phyloP scores from a whole-genome alignment of 495 filamentous ascomycete genomes.

The Podospora sp. region DNA sequence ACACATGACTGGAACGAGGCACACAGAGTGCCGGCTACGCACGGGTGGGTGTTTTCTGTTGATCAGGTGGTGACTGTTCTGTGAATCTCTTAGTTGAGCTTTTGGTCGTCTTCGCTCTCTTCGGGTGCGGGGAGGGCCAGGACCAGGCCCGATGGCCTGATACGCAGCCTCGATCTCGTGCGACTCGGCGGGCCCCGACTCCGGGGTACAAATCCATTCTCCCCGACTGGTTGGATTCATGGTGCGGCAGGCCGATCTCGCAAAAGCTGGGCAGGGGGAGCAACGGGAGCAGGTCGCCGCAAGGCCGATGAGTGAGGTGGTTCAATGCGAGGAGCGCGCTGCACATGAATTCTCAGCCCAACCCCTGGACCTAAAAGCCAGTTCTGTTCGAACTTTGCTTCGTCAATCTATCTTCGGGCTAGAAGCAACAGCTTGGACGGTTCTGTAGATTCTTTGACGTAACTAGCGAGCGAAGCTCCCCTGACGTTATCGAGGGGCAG shows the following conservation, averaged over 20 bases:
- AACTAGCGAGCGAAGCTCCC: neutral
- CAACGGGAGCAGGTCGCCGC: neutral
- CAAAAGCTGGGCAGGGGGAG: neutral
- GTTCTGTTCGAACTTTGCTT: no score
- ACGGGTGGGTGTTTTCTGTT: neutral
- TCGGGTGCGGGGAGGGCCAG: neutral
- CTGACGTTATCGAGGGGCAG: constrained; percentile 4
- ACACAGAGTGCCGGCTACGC: neutral
- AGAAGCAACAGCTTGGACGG: neutral
- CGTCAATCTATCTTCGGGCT: neutral
- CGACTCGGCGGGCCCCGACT: neutral
- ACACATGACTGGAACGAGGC: neutral
- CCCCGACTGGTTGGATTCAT: neutral
- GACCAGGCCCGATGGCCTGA: neutral
- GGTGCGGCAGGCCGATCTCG: constrained; percentile 1
- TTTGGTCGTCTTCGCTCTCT: neutral
- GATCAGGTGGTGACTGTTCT: neutral
- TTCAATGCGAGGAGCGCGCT: no score
- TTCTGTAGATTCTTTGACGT: constrained; percentile 2
- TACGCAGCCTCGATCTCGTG: neutral
- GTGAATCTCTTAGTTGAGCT: neutral
- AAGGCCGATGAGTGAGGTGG: neutral
- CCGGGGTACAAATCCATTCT: neutral
- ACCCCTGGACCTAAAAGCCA: no score
- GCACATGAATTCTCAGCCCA: no score